These are phyloP conservation scores for Pseudocercospora cruenta DNA, from an alignment of 2,329 filamentous ascomycete genomes.

Conservation along the genomic window DNA sequence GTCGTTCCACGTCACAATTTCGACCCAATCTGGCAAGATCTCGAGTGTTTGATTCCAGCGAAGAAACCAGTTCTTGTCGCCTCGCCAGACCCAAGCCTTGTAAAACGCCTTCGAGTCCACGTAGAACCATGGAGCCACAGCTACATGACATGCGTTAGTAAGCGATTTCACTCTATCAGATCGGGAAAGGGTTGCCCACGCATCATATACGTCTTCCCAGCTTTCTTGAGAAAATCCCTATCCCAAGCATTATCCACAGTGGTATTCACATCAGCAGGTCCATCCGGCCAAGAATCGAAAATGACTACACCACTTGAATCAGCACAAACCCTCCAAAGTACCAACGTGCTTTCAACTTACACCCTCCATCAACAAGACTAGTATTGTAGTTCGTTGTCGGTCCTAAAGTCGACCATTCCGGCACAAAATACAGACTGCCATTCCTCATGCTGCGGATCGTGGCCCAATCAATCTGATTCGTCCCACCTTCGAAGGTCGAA, in stretches of 20 bases:
- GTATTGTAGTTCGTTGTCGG: too few relatives aligned
- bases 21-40: constrained; percentile 56
- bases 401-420: constrained; percentile 43
- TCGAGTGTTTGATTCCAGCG: constrained; percentile 60
- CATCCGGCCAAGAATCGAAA: constrained; percentile 55
- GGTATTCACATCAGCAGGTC: constrained; percentile 55
- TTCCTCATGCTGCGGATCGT: constrained; percentile 44
- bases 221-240: constrained; percentile 34
- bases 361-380: too few relatives aligned
- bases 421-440: constrained; percentile 49
- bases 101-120: constrained; percentile 60
- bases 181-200: constrained; percentile 29
- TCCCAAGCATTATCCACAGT: constrained; percentile 47
- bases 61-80: constrained; percentile 62
- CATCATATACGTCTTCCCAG: constrained; percentile 55
- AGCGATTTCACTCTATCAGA: too few relatives aligned
- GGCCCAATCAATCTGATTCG: constrained; percentile 6
- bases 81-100: constrained; percentile 67
- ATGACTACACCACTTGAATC: neutral
- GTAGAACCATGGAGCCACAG: constrained; percentile 55
- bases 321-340: too few relatives aligned
- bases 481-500: constrained; percentile 54
- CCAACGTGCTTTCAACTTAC: too few relatives aligned
- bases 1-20: constrained; percentile 64
- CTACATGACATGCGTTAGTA: too few relatives aligned